These are phyloP conservation scores for Leptographium procerum DNA, from an alignment of 2,329 filamentous ascomycete species.

Conservation along the genomic window DNA sequence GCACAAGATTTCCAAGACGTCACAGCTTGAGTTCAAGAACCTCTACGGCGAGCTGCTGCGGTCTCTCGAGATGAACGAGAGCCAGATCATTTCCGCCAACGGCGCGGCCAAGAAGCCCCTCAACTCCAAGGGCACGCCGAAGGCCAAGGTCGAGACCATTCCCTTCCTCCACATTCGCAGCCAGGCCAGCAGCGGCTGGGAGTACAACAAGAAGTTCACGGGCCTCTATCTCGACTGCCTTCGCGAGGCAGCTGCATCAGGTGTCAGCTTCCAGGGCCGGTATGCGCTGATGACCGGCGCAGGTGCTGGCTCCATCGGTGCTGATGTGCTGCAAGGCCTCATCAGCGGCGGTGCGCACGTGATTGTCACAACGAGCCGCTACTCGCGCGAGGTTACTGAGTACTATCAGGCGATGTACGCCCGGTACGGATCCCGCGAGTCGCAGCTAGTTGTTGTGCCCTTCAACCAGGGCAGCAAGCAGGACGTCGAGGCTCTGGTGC, in stretches of 20 bases:
- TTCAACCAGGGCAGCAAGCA: conserved; percentile 99
- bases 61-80: conserved; percentile 94
- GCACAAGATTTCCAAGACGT: conserved; percentile 93
- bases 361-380: conserved; percentile 89
- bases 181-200: conserved; percentile 88
- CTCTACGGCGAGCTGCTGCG: conserved; percentile 91
- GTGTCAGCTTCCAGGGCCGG: conserved; percentile 88
- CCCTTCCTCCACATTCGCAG: conserved; percentile 96
- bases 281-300: conserved; percentile 97
- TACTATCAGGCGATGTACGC: conserved; percentile 99
- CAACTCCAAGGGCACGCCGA: conserved; percentile 42
- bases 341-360: conserved; percentile 97
- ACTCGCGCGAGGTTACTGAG: conserved; percentile 94
- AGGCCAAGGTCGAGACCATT: conserved; percentile 94
- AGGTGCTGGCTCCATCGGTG: conserved; percentile 93
- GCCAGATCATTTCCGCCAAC: conserved; percentile 71
- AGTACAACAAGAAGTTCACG: conserved; percentile 98
- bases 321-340: conserved; percentile 88
- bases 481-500: conserved; percentile 83
- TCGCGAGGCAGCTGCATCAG: conserved; percentile 75
- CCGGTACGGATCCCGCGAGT: conserved; percentile 83
- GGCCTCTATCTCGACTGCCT: conserved; percentile 85
- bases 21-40: conserved; percentile 90
- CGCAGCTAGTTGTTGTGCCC: conserved; percentile 92
- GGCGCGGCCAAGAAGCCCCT: conserved; percentile 35